These are phyloP conservation scores for Tanacetum coccineum DNA, from an alignment of 129 eudicot genomes.

Conservation along the genomic window DNA sequence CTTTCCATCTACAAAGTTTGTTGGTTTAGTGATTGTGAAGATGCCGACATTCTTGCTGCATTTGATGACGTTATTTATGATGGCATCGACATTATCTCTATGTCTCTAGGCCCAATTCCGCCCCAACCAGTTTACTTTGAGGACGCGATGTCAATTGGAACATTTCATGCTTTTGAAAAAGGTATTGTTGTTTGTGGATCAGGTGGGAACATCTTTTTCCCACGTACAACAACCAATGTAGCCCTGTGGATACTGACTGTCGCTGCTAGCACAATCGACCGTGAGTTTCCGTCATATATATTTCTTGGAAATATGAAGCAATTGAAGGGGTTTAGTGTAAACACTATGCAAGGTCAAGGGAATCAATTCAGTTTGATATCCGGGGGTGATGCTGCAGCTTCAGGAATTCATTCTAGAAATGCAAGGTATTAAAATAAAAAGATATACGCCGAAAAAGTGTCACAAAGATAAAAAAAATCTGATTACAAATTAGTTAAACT, in stretches of 20 bases:
- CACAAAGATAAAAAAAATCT: background rate
- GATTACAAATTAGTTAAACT: background rate
- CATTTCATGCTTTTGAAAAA: constrained; percentile 55
- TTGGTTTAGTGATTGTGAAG: constrained; percentile 49
- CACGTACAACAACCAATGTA: constrained; percentile 39
- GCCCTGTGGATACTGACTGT: constrained; percentile 77
- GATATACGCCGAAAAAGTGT: background rate
- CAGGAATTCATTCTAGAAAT: constrained; percentile 45
- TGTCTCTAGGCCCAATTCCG: constrained; percentile 52
- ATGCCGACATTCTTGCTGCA: constrained; percentile 54
- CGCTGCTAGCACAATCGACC: constrained; percentile 64
- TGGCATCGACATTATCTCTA: constrained; percentile 52
- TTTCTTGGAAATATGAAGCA: constrained; percentile 43
- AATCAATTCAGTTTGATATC: constrained; percentile 31
- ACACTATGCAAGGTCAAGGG: constrained; percentile 26
- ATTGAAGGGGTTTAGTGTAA: constrained; percentile 50
- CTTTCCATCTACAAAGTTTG: constrained; percentile 67
- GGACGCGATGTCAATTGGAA: constrained; percentile 43
- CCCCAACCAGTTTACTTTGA: constrained; percentile 42
- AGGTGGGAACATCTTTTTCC: constrained; percentile 47
- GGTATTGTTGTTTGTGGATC: constrained; percentile 58
- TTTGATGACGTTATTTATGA: constrained; percentile 57
- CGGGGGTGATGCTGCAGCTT: constrained; percentile 50
- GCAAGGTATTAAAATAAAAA: constrained; percentile 42
- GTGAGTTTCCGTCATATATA: constrained; percentile 43